Conservation (phyloP, 2,329 filamentous ascomycete species). For the Sporothrix humicola region DNA sequence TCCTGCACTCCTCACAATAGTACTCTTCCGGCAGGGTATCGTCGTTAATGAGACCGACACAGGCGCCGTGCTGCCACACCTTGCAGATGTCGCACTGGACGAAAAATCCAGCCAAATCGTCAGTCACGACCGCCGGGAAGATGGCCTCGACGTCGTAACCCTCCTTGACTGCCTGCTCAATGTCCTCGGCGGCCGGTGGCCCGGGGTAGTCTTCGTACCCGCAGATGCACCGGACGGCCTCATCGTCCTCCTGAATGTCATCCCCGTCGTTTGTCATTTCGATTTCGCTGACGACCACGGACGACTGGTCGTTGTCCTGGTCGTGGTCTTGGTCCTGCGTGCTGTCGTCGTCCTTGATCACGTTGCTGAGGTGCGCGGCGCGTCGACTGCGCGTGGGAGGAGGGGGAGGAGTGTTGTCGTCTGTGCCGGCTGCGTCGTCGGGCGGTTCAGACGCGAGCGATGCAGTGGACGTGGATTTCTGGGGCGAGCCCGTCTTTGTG, state of each 20-base stretch:
- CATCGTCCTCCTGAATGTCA: slow-evolving; percentile 83
- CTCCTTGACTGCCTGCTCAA: slow-evolving; percentile 59
- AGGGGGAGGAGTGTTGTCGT: slow-evolving; percentile 76
- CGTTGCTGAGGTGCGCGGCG: slow-evolving; percentile 41
- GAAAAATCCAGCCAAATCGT: slow-evolving; percentile 92
- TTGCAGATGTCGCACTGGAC: slow-evolving; percentile 98
- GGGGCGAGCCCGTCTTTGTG: slow-evolving; percentile 73
- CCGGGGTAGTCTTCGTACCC: slow-evolving; percentile 95
- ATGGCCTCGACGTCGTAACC: slow-evolving; percentile 63
- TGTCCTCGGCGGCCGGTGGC: slow-evolving; percentile 65
- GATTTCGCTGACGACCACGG: slow-evolving; percentile 49
- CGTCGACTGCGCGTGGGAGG: slow-evolving; percentile 68
- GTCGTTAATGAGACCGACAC: slow-evolving; percentile 95
- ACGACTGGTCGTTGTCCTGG: slow-evolving; percentile 47
- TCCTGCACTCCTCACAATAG: slow-evolving; percentile 93
- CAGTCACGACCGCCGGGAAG: slow-evolving; percentile 68
- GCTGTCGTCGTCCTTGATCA: slow-evolving; percentile 54
- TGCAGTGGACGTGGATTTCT: slow-evolving; percentile 75
- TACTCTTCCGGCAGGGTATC: slow-evolving; percentile 94
- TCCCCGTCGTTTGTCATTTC: slow-evolving; percentile 68
- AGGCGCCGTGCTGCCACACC: slow-evolving; percentile 98
- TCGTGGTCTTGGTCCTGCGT: no score
- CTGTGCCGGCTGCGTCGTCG: slow-evolving; percentile 63
- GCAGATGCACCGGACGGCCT: slow-evolving; percentile 94
- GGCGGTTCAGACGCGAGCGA: slow-evolving; percentile 73